Evolutionary conservation across 1,139 yeast species (phyloP).

Genomic region (Lodderomyces jiufengensis): DNA sequence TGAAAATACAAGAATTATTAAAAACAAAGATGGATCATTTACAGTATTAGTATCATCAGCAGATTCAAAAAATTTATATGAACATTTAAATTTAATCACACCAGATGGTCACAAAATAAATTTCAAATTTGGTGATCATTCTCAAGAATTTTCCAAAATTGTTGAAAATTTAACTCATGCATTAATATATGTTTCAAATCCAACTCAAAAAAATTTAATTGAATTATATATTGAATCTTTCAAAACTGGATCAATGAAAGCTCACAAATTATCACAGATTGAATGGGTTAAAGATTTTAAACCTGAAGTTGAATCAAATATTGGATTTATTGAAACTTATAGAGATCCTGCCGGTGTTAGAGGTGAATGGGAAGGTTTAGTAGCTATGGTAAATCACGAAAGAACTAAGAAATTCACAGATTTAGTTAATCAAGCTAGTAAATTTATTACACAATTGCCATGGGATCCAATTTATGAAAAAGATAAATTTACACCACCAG

Average conservation of each 20-base stretch:
- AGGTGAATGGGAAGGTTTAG: conserved; percentile 93
- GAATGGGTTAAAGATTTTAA: conserved; percentile 86
- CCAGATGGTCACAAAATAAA: conserved; percentile 31
- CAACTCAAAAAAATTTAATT: conserved; percentile 64
- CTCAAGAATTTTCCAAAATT: conserved; percentile 57
- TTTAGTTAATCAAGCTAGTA: conserved; percentile 64
- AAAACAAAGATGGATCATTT: conserved; percentile 42
- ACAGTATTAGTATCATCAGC: conserved; percentile 63
- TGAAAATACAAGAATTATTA: conserved; percentile 74
- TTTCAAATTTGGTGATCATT: conserved; percentile 77
- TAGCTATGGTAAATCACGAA: conserved; percentile 88
- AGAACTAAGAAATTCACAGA: conserved; percentile 75
- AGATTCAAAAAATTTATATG: conserved; percentile 29
- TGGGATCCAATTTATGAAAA: conserved; percentile 77
- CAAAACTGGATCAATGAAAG: conserved; percentile 77
- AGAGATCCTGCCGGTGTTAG: conserved; percentile 89
- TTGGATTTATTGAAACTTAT: conserved; percentile 89
- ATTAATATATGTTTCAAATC: conserved; percentile 63
- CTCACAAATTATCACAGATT: conserved; percentile 80
- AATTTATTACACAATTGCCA: conserved; percentile 64
- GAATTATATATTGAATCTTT: conserved; percentile 66
- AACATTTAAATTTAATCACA: conserved; percentile 20
- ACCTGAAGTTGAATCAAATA: conserved; percentile 79
- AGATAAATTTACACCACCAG: conserved; percentile 86
- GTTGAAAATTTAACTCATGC: conserved; percentile 58